phyloP scores from a whole-genome alignment of 2,329 filamentous ascomycete genomes.

The Piedraia hortae region DNA sequence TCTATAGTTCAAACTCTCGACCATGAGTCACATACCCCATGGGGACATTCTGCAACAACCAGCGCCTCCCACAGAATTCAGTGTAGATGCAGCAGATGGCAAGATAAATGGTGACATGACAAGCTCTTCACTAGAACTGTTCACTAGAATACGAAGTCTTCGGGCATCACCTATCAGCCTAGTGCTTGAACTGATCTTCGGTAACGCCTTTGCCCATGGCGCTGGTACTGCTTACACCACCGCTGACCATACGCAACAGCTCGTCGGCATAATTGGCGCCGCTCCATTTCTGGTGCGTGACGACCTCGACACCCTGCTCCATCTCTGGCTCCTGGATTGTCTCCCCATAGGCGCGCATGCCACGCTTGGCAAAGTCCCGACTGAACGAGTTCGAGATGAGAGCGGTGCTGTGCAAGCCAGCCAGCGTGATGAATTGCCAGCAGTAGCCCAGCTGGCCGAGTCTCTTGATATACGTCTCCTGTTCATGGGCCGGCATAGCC shows the following conservation, averaged over 20 bases:
- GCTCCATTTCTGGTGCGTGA: slow-evolving; percentile 97
- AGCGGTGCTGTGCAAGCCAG: slow-evolving; percentile 82
- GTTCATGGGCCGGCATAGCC: slow-evolving; percentile 70
- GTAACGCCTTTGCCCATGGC: slow-evolving; percentile 97
- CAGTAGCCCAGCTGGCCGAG: slow-evolving; percentile 76
- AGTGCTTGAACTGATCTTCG: slow-evolving; percentile 57
- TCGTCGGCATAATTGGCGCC: slow-evolving; percentile 89
- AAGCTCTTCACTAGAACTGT: too few relatives aligned
- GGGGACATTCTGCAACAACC: too few relatives aligned
- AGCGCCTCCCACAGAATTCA: too few relatives aligned
- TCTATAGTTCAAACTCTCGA: too few relatives aligned
- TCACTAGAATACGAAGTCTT: too few relatives aligned
- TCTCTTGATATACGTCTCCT: slow-evolving; percentile 90
- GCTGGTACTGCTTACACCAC: slow-evolving; percentile 69
- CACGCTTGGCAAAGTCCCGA: slow-evolving; percentile 48
- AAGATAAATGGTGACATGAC: too few relatives aligned
- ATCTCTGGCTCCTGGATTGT: slow-evolving; percentile 96
- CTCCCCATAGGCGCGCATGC: slow-evolving; percentile 93
- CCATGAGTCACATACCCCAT: too few relatives aligned
- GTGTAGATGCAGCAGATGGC: too few relatives aligned
- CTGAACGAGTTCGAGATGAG: slow-evolving; percentile 78
- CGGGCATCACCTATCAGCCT: too few relatives aligned
- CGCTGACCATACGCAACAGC: slow-evolving; percentile 86
- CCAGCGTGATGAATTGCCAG: slow-evolving; percentile 99
- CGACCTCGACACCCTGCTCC: slow-evolving; percentile 66